A percentile compares a stretch with the other conserved stretches of the same genome.
Conservation (phyloP, 176 grass and related monocot species). For the Oryza coarctata region DNA sequence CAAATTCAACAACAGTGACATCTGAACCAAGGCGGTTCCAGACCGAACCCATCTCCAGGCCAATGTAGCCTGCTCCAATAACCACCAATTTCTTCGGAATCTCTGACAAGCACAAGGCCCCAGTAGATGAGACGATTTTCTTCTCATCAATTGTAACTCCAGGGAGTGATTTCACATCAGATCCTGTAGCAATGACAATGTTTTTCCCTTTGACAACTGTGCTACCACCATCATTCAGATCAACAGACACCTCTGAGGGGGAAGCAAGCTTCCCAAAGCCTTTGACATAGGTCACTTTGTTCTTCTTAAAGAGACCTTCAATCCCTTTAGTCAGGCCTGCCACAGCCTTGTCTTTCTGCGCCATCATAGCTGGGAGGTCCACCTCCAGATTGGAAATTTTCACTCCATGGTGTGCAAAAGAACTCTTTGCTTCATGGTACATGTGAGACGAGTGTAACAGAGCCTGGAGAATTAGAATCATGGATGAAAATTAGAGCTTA, state of each 20-base stretch:
- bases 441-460: constrained; percentile 96
- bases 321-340: constrained; percentile 85
- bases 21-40: constrained; percentile 94
- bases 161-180: constrained; percentile 92
- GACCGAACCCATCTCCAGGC: constrained; percentile 98
- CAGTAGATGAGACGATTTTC: constrained; percentile 98
- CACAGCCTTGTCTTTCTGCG: constrained; percentile 97
- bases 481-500: constrained; percentile 10
- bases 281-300: constrained; percentile 97
- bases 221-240: constrained; percentile 75
- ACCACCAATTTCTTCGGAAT: constrained; percentile 95
- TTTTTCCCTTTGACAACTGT: constrained; percentile 84
- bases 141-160: constrained; percentile 95
- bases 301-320: constrained; percentile 97
- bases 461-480: constrained; percentile 51
- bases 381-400: constrained; percentile 85
- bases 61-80: constrained; percentile 96
- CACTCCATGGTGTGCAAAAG: constrained; percentile 85
- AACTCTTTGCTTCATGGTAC: constrained; percentile 91
- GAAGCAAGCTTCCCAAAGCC: constrained; percentile 78
- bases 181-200: constrained; percentile 93
- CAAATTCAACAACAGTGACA: constrained; percentile 97
- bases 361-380: constrained; percentile 90
- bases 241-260: constrained; percentile 88
- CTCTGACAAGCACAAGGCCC: constrained; percentile 69